Base-by-base conservation (phyloP, 2,329 filamentous ascomycete species). In the Aurifilum marmelostoma region DNA sequence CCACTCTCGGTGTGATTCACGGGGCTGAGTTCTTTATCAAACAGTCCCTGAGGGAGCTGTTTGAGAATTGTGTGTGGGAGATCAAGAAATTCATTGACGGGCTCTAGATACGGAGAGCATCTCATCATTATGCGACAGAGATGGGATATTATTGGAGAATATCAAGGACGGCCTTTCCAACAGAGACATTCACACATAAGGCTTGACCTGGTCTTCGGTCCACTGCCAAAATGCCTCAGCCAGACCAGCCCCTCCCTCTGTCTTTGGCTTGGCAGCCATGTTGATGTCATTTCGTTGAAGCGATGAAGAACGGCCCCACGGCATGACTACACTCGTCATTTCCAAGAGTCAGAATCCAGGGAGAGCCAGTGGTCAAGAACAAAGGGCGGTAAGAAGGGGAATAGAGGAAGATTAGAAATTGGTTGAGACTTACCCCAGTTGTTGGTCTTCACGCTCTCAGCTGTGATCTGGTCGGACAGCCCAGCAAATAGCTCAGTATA, bases 1-100 rank as follows among this genome's bases (percentile, higher is more conserved):
- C 56, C n/a, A 59, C 56, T 37, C 56, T 59, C 11, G 56, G 56
- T 9, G n/a, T 59, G 56, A 21, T 32, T n/a, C 56, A 59, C 56
- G 56, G 56, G 34, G 76, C 80, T 1, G 81, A 83, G 72, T 73
- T 81, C 6, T 80, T 82, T 63, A 47, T 82, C 60, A 82, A 81
- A 71, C 74, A 76, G 1, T 81, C 80, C 2, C 63, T 82, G 41
- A 77, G 78, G 5, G 81, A 83, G 69, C 78, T 74, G 0, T 82
- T 79, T 60, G 79, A 80, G 63, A 66, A 62, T 9, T 65, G 66
- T 37, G 32, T 59, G 32, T 59, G 56, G 56, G 56, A 59, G 32
- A 59, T 59, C 18, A 59, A 59, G 56, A 59, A 59, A 5, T 59
- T 59, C 9, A 59, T 59, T 37, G 56, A 59, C 21, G 21, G 56